Percentiles rank a stretch among this genome's conserved stretches.
These are phyloP conservation scores for Lasiodiplodia theobromae DNA, from an alignment of 2,329 filamentous ascomycete genomes.

Conservation along the genomic window DNA sequence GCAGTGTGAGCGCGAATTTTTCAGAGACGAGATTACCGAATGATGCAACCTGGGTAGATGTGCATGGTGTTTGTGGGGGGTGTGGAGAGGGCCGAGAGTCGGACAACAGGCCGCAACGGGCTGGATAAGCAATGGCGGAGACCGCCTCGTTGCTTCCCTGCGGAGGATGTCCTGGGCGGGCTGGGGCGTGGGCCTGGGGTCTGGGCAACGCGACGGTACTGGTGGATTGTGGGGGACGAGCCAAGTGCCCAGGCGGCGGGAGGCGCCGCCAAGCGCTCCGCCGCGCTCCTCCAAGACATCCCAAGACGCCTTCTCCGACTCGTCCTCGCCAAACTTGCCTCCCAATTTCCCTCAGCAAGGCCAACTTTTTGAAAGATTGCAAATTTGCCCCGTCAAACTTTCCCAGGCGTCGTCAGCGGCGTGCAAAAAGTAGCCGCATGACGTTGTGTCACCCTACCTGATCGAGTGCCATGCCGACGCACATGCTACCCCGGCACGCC, in stretches of 20 bases:
- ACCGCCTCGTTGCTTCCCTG: slow-evolving; percentile 19
- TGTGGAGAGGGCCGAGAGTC: slow-evolving; percentile 22
- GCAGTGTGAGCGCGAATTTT: slow-evolving; percentile 24
- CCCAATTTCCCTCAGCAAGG: background rate
- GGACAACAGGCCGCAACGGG: slow-evolving; percentile 18
- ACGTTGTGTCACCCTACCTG: slow-evolving; percentile 5
- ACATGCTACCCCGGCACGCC: background rate
- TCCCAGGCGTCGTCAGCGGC: slow-evolving; percentile 1
- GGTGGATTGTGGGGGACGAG: slow-evolving; percentile 8
- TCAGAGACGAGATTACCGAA: slow-evolving; percentile 8
- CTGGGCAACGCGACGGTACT: slow-evolving; percentile 9
- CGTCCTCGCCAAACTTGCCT: slow-evolving; percentile 13
- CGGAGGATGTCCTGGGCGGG: slow-evolving; percentile 22
- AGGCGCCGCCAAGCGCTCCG: slow-evolving; percentile 21
- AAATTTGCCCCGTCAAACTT: slow-evolving; percentile 8
- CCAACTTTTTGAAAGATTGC: background rate
- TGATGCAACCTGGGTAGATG: slow-evolving; percentile 21
- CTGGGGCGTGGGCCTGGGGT: slow-evolving; percentile 18
- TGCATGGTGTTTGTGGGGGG: slow-evolving; percentile 22
- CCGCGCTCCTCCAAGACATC: slow-evolving; percentile 12
- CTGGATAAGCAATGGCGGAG: slow-evolving; percentile 21
- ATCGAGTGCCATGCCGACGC: background rate
- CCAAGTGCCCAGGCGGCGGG: slow-evolving; percentile 23
- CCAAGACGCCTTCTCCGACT: slow-evolving; percentile 26
- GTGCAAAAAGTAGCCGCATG: slow-evolving; percentile 11